Conservation (phyloP, 495 filamentous ascomycete genomes). For the Chaetomium tenue region DNA sequence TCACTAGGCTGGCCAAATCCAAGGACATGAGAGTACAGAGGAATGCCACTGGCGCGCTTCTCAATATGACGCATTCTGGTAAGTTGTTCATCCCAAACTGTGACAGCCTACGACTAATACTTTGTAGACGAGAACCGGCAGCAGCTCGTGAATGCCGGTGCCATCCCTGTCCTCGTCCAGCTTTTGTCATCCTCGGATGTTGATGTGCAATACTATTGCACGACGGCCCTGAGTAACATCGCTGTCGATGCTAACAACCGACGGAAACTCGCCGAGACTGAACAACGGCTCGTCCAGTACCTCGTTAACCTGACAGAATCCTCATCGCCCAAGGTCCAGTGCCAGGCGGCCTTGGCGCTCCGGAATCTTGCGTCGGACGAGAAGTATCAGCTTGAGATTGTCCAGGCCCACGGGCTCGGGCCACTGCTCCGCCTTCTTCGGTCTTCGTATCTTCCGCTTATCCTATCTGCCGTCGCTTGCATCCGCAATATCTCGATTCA, state of each 20-base stretch:
- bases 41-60: slow-evolving; percentile 91
- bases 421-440: slow-evolving; percentile 86
- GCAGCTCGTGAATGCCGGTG: slow-evolving; percentile 92
- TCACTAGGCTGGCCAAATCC: slow-evolving; percentile 90
- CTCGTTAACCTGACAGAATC: slow-evolving; percentile 96
- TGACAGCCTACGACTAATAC: slow-evolving; percentile 29
- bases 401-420: slow-evolving; percentile 77
- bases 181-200: slow-evolving; percentile 87
- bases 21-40: slow-evolving; percentile 98
- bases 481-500: slow-evolving; percentile 99
- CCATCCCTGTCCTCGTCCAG: slow-evolving; percentile 93
- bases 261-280: slow-evolving; percentile 83
- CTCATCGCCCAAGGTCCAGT: slow-evolving; percentile 94
- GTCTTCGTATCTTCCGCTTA: slow-evolving; percentile 91
- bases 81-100: slow-evolving; percentile 32
- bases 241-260: slow-evolving; percentile 90
- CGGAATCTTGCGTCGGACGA: slow-evolving; percentile 96
- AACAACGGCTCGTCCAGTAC: slow-evolving; percentile 84
- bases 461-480: slow-evolving; percentile 94
- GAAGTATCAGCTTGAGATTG: slow-evolving; percentile 97
- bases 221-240: slow-evolving; percentile 96
- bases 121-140: slow-evolving; percentile 87
- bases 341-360: slow-evolving; percentile 90
- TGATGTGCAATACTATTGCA: slow-evolving; percentile 99
- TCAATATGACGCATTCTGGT: slow-evolving; percentile 99